Percentiles rank a stretch among this genome's conserved stretches.
Evolutionary conservation across 768 basidiomycete species (phyloP).

Genomic region (Hygrophorus russula): DNA sequence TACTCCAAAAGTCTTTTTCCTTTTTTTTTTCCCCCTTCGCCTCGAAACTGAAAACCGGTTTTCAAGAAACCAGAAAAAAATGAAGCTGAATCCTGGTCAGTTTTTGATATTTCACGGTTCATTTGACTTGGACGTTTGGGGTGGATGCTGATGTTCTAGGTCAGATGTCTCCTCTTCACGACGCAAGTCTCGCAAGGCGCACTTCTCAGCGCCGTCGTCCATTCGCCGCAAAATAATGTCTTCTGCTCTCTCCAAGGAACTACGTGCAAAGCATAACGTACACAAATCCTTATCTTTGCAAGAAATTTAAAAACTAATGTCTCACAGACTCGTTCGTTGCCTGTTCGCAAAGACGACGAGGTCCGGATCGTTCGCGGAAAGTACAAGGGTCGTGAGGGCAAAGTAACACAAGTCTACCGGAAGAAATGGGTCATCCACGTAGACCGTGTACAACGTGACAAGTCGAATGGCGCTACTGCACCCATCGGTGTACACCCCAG

Average conservation of each 20-base stretch:
- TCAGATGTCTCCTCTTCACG: slow-evolving; percentile 84
- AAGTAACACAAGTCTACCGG: slow-evolving; percentile 95
- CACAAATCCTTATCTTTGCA: neutral
- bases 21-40: too few relatives aligned
- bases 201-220: slow-evolving; percentile 92
- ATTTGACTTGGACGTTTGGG: slow-evolving; percentile 10
- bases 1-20: neutral
- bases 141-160: slow-evolving; percentile 35
- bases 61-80: slow-evolving; percentile 63
- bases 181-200: slow-evolving; percentile 97
- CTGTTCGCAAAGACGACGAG: slow-evolving; percentile 97
- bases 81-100: slow-evolving; percentile 82
- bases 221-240: slow-evolving; percentile 98
- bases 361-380: slow-evolving; percentile 94
- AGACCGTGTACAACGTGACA: slow-evolving; percentile 95
- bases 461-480: slow-evolving; percentile 89
- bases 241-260: slow-evolving; percentile 89
- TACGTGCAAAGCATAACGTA: slow-evolving; percentile 73
- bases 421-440: slow-evolving; percentile 99
- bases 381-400: slow-evolving; percentile 98
- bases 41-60: too few relatives aligned
- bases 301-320: neutral
- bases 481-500: slow-evolving; percentile 94
- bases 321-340: slow-evolving; percentile 73
- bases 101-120: slow-evolving; percentile 13